These are phyloP conservation scores for Pleurotus giganteus DNA, from an alignment of 768 basidiomycete species.

Conservation along the genomic window DNA sequence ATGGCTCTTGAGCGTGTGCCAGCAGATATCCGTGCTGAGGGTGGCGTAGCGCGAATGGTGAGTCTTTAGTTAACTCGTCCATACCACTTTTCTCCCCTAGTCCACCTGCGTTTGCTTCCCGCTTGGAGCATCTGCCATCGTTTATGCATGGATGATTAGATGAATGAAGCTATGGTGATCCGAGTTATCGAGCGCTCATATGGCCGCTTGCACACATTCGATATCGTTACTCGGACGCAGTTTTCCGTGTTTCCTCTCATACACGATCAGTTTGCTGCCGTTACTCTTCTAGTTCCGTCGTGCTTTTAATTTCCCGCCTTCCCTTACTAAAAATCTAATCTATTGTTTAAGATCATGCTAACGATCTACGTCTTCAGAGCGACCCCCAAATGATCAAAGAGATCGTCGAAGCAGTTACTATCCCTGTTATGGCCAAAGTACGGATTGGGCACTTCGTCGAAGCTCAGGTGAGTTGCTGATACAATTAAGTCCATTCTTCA, in stretches of 20 bases:
- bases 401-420: slow-evolving; percentile 92
- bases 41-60: slow-evolving; percentile 97
- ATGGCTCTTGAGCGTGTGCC: slow-evolving; percentile 97
- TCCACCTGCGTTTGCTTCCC: too few relatives aligned
- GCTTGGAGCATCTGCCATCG: not conserved
- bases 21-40: slow-evolving; percentile 88
- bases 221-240: not conserved
- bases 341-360: not conserved
- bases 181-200: not conserved
- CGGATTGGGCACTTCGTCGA: slow-evolving; percentile 98
- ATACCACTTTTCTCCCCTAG: not conserved
- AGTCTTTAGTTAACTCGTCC: slow-evolving; percentile 18
- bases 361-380: slow-evolving; percentile 46
- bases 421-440: slow-evolving; percentile 96
- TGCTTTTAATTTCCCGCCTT: not conserved
- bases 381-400: slow-evolving; percentile 97
- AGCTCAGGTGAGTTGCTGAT: slow-evolving; percentile 64
- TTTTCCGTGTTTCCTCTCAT: too few relatives aligned
- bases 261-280: too few relatives aligned
- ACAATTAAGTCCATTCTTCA: not conserved
- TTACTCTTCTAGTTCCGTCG: not conserved
- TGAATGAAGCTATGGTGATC: not conserved
- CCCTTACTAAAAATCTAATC: not conserved
- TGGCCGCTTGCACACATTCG: not conserved
- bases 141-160: not conserved